These are phyloP conservation scores for Rhytidiadelphus loreus DNA, from an alignment of 225 moss, liverwort and hornwort genomes.

Conservation along the genomic window DNA sequence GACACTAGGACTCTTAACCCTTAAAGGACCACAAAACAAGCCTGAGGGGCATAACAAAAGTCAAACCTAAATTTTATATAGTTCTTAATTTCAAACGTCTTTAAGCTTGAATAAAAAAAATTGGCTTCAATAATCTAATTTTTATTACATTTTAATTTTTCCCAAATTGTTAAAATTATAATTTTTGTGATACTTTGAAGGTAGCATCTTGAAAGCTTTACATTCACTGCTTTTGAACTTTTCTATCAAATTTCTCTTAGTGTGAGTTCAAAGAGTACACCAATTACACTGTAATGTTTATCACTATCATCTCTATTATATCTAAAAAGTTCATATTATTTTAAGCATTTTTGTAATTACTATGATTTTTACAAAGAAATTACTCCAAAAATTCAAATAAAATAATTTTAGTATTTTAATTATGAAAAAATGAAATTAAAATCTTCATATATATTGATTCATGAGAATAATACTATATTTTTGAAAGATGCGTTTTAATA, in stretches of 20 bases:
- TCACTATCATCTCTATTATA: background rate
- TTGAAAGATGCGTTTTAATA: background rate
- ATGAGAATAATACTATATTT: background rate
- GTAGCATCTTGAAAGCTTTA: background rate
- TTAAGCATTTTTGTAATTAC: background rate
- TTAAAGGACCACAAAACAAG: background rate
- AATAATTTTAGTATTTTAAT: too few relatives aligned
- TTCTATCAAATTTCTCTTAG: background rate
- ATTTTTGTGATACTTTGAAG: background rate
- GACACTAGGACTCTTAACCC: background rate
- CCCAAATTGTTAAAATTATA: background rate
- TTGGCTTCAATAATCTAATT: background rate
- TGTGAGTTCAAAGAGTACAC: background rate
- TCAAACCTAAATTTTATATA: background rate
- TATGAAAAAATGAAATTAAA: too few relatives aligned
- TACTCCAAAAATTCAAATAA: fast-evolving
- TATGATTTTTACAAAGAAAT: background rate
- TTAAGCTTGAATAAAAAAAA: background rate
- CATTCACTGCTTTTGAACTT: background rate
- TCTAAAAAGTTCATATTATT: too few relatives aligned
- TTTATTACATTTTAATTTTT: background rate
- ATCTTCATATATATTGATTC: background rate
- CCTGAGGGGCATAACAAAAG: fast-evolving
- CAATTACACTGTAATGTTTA: background rate
- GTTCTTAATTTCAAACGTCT: too few relatives aligned